Conservation (phyloP, 352 stramenopile genomes). For the Globisporangium okanoganense region DNA sequence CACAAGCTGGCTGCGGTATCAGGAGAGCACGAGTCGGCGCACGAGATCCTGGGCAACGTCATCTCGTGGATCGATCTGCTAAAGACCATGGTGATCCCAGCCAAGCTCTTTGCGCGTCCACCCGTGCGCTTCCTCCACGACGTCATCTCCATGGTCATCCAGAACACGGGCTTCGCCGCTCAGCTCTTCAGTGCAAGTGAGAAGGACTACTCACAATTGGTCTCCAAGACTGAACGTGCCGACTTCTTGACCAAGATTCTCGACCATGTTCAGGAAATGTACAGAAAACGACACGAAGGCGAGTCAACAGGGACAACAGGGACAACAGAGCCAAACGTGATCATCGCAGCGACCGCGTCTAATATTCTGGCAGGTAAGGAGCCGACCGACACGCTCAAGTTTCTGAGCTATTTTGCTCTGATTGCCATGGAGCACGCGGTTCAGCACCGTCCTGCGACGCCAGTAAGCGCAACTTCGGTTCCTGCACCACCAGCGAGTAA, state of each 20-base stretch:
- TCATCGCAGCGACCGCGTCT: constrained; percentile 64
- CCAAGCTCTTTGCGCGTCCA: constrained; percentile 72
- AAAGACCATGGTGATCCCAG: constrained; percentile 58
- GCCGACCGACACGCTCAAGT: constrained; percentile 67
- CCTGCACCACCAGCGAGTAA: neutral
- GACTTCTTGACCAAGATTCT: constrained; percentile 77
- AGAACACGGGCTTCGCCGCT: constrained; percentile 58
- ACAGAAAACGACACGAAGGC: constrained; percentile 26
- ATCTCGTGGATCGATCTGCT: constrained; percentile 82
- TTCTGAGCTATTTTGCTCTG: constrained; percentile 62
- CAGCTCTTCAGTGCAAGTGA: constrained; percentile 46
- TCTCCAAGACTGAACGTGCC: constrained; percentile 64
- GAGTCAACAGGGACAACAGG: too few species aligned
- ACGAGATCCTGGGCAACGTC: constrained; percentile 54
- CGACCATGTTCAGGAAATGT: constrained; percentile 64
- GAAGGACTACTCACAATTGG: constrained; percentile 59
- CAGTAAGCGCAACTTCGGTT: neutral
- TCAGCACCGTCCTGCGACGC: constrained; percentile 16
- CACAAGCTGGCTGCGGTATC: constrained; percentile 44
- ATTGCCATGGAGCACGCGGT: constrained; percentile 54
- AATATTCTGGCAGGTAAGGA: constrained; percentile 83
- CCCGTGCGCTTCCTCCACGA: constrained; percentile 82
- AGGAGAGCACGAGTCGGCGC: constrained; percentile 58
- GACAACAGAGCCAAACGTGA: constrained; percentile 22
- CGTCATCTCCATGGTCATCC: constrained; percentile 63